Conservation (phyloP, 495 filamentous ascomycete genomes). For the Aspergillus coremiiformis region DNA sequence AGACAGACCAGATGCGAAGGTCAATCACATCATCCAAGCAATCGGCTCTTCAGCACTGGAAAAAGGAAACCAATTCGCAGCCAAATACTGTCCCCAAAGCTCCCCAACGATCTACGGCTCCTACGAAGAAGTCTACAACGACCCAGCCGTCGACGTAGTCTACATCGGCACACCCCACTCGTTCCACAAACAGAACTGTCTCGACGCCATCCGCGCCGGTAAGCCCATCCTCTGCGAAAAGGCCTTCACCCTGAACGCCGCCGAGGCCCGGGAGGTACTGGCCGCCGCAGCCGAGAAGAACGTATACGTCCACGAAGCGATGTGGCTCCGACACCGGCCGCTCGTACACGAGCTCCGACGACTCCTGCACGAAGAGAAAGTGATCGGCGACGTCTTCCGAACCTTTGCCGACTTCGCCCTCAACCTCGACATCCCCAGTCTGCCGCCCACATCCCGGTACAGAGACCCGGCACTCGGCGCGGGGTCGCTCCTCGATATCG, state of each 20-base stretch:
- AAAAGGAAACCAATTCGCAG: conserved; percentile 22
- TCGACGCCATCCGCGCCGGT: conserved; percentile 34
- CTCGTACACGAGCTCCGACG: conserved; percentile 56
- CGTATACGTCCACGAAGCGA: conserved; percentile 77
- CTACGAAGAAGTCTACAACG: conserved; percentile 61
- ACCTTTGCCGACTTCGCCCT: conserved; percentile 54
- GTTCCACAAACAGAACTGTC: conserved; percentile 60
- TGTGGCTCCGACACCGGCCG: conserved; percentile 79
- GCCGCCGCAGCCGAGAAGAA: conserved; percentile 58
- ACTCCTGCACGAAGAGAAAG: conserved; percentile 46
- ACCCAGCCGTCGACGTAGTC: conserved; percentile 64
- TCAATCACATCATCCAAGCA: conserved; percentile 24
- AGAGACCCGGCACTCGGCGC: conserved; percentile 64
- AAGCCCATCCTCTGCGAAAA: conserved; percentile 44
- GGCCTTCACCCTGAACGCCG: conserved; percentile 58
- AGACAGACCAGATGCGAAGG: conserved; percentile 15
- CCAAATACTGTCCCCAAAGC: conserved; percentile 36
- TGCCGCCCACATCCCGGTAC: conserved; percentile 54
- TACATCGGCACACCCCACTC: conserved; percentile 83
- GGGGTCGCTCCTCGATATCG: conserved; percentile 17
- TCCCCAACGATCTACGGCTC: conserved; percentile 61
- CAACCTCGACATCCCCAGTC: conserved; percentile 27
- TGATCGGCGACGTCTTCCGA: conserved; percentile 59
- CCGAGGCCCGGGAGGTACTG: conserved; percentile 57
- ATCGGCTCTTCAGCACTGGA: conserved; percentile 27